These are phyloP conservation scores for Mychonastes homosphaera DNA, from an alignment of 139 green algal species.

Conservation along the genomic window DNA sequence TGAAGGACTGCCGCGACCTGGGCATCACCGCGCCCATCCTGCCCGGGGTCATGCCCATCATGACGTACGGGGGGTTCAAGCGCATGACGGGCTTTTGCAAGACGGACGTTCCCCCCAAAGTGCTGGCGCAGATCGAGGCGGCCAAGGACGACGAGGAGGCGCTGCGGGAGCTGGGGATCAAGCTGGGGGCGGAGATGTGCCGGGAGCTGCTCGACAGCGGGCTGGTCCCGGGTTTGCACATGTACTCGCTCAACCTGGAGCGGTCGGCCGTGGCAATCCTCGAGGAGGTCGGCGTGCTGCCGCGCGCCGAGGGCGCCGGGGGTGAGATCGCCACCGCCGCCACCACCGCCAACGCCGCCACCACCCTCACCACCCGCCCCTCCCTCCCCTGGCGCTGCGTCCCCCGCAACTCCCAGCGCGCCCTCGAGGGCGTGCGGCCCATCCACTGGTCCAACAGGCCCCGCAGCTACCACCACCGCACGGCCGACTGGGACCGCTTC, in stretches of 20 bases:
- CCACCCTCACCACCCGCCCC: no score
- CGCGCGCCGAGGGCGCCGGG: constrained; percentile 15
- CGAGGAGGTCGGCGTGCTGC: constrained; percentile 57
- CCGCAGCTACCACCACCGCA: constrained; percentile 67
- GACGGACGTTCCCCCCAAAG: constrained; percentile 70
- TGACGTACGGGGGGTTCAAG: constrained; percentile 94
- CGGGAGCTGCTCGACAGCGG: constrained; percentile 63
- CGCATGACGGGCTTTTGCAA: constrained; percentile 98
- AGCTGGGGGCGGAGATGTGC: constrained; percentile 85
- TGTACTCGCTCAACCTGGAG: constrained; percentile 96
- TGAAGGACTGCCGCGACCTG: constrained; percentile 45
- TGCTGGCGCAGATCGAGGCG: constrained; percentile 64
- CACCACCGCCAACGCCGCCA: no score
- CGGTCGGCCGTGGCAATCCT: constrained; percentile 66
- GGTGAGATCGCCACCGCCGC: no score
- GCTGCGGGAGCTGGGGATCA: constrained; percentile 79
- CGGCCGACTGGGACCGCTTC: constrained; percentile 54
- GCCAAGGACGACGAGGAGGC: constrained; percentile 95
- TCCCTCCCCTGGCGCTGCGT: constrained; percentile 15
- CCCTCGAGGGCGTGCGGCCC: constrained; percentile 61
- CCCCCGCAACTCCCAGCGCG: constrained; percentile 13
- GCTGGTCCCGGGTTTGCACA: constrained; percentile 64
- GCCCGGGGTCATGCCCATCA: constrained; percentile 95
- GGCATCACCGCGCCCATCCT: constrained; percentile 88
- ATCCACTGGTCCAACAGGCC: constrained; percentile 74